Base-by-base conservation (phyloP, 176 grass and related monocot species). In the sorghum (Sorghum bicolor) region DNA sequence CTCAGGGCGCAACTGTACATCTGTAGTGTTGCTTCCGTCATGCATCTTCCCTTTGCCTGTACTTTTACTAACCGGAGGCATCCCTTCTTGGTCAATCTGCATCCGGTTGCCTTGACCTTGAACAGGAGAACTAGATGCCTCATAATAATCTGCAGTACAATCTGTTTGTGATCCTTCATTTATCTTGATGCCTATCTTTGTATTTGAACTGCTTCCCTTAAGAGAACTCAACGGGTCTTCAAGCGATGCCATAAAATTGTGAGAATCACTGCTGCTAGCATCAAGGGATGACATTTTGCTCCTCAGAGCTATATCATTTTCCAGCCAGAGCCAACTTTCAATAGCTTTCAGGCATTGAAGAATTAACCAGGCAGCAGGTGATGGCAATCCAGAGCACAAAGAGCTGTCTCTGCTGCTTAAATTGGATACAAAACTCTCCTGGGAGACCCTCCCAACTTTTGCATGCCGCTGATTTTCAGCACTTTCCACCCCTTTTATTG, bases 261-360 rank as follows among this genome's bases (percentile, higher is more conserved):
- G 48, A 73, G 75, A 70, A 52, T 76, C 85, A 6, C 71, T 86
- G 17, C 65, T 80, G 72, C 72, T 86, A 70, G 72, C 73, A 87
- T 88, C 88, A n/a, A 90, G 64, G 47, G 41, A 90, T 24, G 70
- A 90, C 72, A 80, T 67, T 34, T 86, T 89, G 66, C 72, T 89
- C 78, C 85, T 83, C 45, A 84, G 43, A 80, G 84, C 50, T 41
- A 70, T 52, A 70, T 87, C 83, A 69, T 88, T 90, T 74, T 83
- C 89, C 72, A 99, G 77, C 97, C 91, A 99, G 84, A 99, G 80
- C 97, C 91, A 99, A 86, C 36, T 77, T 82, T 94, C 93, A 66
- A 99, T 92, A 52, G 93, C 81, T 84, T 92, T 96, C 52, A 99
- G 83, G 80, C 89, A 96, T 81, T 98, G 91, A 69, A 88, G 60